Conservation (phyloP, 441 rosid genomes). For the Populus hybrid region DNA sequence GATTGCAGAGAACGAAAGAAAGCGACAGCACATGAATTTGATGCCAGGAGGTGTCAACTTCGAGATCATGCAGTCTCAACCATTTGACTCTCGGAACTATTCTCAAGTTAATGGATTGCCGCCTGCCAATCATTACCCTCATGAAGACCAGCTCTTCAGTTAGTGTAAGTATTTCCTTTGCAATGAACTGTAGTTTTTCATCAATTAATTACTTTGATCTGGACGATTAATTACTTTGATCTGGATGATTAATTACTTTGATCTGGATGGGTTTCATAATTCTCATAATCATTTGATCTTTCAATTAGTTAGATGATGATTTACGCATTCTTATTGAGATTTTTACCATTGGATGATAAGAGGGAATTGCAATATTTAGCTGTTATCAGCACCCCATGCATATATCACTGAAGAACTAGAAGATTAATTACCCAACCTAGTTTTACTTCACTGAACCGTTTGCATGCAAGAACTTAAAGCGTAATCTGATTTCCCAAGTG, state of each 20-base stretch:
- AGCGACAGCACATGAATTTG: conserved; percentile 60
- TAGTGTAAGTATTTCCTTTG: conserved; percentile 46
- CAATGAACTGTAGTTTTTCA: not conserved
- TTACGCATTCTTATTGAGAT: no score
- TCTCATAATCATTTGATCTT: not conserved
- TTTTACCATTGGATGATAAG: not conserved
- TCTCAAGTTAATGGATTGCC: conserved; percentile 83
- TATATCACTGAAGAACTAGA: not conserved
- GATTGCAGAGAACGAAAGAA: conserved; percentile 84
- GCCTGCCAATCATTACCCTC: conserved; percentile 59
- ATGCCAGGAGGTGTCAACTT: conserved; percentile 74
- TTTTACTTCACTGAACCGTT: not conserved
- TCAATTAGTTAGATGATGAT: no score
- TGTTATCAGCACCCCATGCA: not conserved
- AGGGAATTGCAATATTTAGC: not conserved
- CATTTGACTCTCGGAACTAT: conserved; percentile 63
- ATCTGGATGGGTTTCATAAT: not conserved
- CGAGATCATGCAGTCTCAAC: conserved; percentile 64
- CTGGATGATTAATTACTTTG: not conserved
- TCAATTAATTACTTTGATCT: no score
- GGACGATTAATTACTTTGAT: not conserved
- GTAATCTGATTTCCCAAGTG: no score
- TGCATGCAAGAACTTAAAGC: no score
- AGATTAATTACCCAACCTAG: not conserved
- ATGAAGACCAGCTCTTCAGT: conserved; percentile 77